Base-by-base conservation (phyloP, 768 basidiomycete genomes). In the Punctularia strigosozonata region DNA sequence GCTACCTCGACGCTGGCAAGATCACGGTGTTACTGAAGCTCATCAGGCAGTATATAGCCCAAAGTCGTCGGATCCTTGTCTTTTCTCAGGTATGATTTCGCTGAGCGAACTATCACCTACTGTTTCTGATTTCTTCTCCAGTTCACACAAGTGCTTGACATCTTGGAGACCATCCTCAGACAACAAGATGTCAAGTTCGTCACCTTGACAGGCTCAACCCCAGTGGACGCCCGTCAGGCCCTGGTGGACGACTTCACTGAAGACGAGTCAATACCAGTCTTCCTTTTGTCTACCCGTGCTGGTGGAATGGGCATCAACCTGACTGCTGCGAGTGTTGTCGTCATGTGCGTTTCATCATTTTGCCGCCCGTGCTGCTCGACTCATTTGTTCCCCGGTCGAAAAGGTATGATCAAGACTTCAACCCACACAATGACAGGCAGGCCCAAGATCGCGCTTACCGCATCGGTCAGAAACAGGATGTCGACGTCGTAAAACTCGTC, bases 341-440 rank as follows among this genome's bases (percentile, higher is more conserved):
- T 98, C 51, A 84, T 91, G 83, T 84, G 44, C 32, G 76, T 56
- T 4, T 40, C 44, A 22, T 22, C 37, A 35, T 40, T 35, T 23
- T 13, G 13, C 12, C 34, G 14, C 2, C 26, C 39, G 19, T 34
- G n/a, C 31, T 25, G 36, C 15, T 30, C 20, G 25, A 39, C 18
- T 32, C 30, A 31, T 19, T 31, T 47, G 33, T 37, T 56, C 42
- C 21, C 12, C 30, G 19, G 6, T 14, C 7, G 6, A 31, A 21
- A 42, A 85, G 82, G 76, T 95, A 91, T 54, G 94, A 99, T 55
- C 91, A 94, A 54, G 94, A 98, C 56, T 99, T 97, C 62, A 98
- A 98, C 56, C 87, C 87, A 3, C 87, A 90, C 61, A 99, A 99
- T 56, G 95, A 98, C 60, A 77, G 84, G 44, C 95, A 99, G 62